Percentiles rank a stretch among this genome's conserved stretches.
Evolutionary conservation across 345 rosid species (phyloP).

Genomic region (Eucalyptus shirleyi): DNA sequence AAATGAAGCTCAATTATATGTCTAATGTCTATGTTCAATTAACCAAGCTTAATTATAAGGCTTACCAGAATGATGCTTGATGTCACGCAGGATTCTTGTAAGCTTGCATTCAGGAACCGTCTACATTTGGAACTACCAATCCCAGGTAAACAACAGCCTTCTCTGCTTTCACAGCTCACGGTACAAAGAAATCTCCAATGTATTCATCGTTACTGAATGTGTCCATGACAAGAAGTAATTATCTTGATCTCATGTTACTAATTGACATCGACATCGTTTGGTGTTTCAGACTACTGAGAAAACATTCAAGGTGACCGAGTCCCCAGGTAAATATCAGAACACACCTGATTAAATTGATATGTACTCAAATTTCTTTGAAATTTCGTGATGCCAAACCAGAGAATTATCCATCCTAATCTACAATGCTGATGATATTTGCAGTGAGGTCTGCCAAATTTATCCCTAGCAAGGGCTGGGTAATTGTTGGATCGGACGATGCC

Average conservation of each 20-base stretch:
- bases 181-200: too few relatives aligned
- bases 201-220: too few relatives aligned
- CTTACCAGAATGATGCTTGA: too few relatives aligned
- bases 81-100: too few relatives aligned
- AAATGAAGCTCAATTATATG: neutral
- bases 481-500: constrained; percentile 19
- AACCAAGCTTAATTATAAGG: neutral
- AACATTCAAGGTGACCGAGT: too few relatives aligned
- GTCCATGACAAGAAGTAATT: neutral
- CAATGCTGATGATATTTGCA: neutral
- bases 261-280: too few relatives aligned
- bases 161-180: too few relatives aligned
- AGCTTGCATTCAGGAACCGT: too few relatives aligned
- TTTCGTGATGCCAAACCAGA: neutral
- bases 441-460: constrained; percentile 30
- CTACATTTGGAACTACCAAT: too few relatives aligned
- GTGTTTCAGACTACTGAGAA: too few relatives aligned
- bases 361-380: neutral
- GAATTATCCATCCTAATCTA: neutral
- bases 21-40: neutral
- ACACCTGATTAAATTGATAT: neutral
- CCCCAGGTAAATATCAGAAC: neutral
- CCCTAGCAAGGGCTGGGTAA: constrained; percentile 15
- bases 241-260: too few relatives aligned
- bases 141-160: too few relatives aligned